A percentile compares a stretch with the other conserved stretches of the same genome.
These are phyloP conservation scores for Hypsizygus marmoreus DNA, from an alignment of 768 basidiomycete genomes.

Conservation along the genomic window DNA sequence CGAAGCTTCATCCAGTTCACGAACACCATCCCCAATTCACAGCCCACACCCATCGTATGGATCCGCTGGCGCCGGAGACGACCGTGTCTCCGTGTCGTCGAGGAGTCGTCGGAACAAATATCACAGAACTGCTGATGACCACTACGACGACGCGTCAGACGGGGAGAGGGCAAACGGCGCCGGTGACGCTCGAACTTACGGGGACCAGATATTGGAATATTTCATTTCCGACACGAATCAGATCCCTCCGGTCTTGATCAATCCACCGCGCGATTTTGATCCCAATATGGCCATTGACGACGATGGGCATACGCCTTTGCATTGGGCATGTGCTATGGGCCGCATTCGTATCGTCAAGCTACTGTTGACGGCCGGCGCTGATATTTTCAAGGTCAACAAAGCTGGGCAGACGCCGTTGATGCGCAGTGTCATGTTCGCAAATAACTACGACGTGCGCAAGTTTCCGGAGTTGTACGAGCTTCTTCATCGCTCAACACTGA, in stretches of 20 bases:
- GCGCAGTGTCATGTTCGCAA: slow-evolving; percentile 99
- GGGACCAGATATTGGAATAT: slow-evolving; percentile 96
- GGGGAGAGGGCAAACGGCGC: slow-evolving; percentile 47
- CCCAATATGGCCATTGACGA: slow-evolving; percentile 97
- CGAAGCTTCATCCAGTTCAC: slow-evolving; percentile 83
- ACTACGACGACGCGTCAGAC: slow-evolving; percentile 46
- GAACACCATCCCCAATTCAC: slow-evolving; percentile 87
- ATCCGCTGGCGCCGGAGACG: slow-evolving; percentile 43
- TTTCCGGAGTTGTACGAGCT: slow-evolving; percentile 98
- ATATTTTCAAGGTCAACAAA: slow-evolving; percentile 96
- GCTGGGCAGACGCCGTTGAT: slow-evolving; percentile 96
- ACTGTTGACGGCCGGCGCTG: slow-evolving; percentile 89
- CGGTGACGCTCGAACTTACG: slow-evolving; percentile 72
- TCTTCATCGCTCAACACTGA: slow-evolving; percentile 95
- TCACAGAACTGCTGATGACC: slow-evolving; percentile 47
- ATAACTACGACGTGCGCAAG: slow-evolving; percentile 99
- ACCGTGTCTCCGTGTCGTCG: slow-evolving; percentile 34
- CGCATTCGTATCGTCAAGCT: slow-evolving; percentile 95
- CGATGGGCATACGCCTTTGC: slow-evolving; percentile 94
- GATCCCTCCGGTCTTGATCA: slow-evolving; percentile 83
- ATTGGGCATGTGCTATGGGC: slow-evolving; percentile 99
- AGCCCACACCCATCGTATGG: slow-evolving; percentile 52
- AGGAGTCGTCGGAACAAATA: slow-evolving; percentile 47
- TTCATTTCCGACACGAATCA: slow-evolving; percentile 97
- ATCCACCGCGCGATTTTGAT: slow-evolving; percentile 89